These are phyloP conservation scores for Arachnopeziza araneosa DNA, from an alignment of 2,329 filamentous ascomycete species.

Conservation along the genomic window DNA sequence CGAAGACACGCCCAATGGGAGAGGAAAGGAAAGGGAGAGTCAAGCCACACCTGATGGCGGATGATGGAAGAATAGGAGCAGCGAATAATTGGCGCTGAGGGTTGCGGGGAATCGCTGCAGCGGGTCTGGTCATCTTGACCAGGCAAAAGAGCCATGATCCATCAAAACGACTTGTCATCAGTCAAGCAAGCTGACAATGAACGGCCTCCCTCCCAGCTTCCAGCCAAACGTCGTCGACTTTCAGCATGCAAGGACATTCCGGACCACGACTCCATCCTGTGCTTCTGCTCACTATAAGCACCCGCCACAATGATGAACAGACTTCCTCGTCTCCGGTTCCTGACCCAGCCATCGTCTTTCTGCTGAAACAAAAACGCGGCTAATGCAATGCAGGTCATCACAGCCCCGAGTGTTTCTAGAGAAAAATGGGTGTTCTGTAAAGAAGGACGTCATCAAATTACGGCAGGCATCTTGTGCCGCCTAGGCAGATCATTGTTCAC, in stretches of 20 bases:
- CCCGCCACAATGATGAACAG: not conserved
- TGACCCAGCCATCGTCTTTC: not conserved
- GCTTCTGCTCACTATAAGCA: not conserved
- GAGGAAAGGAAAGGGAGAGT: not conserved
- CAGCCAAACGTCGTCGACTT: not conserved
- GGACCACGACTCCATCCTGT: not conserved
- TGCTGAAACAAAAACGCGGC: not conserved
- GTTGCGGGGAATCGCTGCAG: not conserved
- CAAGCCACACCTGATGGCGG: not conserved
- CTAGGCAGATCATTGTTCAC: not conserved
- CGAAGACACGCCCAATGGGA: not conserved
- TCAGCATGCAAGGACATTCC: not conserved
- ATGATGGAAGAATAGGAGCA: not conserved
- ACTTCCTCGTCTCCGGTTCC: not conserved
- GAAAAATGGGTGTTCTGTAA: not conserved
- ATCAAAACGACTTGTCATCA: not conserved
- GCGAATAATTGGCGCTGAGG: not conserved
- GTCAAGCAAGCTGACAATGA: too few relatives aligned
- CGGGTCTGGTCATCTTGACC: not conserved
- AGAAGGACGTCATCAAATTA: not conserved
- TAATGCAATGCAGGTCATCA: slow-evolving; percentile 11
- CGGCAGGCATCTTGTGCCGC: not conserved
- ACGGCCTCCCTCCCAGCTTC: too few relatives aligned
- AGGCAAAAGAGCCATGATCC: not conserved
- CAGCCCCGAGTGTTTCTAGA: not conserved